Conservation (phyloP, 352 stramenopile genomes). For the Salisapilia sapeloensis region DNA sequence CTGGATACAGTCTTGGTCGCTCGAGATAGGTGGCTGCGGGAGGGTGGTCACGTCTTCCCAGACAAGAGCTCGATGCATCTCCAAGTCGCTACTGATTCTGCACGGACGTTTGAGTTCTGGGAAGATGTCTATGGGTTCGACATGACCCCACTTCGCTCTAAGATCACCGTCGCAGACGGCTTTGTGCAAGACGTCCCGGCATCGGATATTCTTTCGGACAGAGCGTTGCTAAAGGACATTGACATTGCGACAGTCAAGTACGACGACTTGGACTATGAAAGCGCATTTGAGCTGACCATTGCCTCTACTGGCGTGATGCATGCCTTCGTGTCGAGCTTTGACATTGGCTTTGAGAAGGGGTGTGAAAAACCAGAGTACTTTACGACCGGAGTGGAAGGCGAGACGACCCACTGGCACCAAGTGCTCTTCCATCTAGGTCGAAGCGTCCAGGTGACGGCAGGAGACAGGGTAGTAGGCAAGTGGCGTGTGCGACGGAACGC, state of each 20-base stretch:
- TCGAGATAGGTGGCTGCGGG: conserved; percentile 91
- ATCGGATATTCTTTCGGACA: conserved; percentile 79
- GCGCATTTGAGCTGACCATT: conserved; percentile 79
- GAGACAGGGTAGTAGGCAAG: conserved; percentile 71
- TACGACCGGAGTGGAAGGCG: conserved; percentile 79
- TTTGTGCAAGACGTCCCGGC: conserved; percentile 91
- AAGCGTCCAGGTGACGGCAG: conserved; percentile 48
- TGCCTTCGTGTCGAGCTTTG: conserved; percentile 94
- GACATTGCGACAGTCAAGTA: conserved; percentile 83
- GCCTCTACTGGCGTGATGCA: conserved; percentile 84
- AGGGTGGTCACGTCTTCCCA: conserved; percentile 90
- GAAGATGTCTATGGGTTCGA: conserved; percentile 97
- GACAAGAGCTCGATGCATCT: conserved; percentile 96
- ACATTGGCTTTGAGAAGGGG: conserved; percentile 91
- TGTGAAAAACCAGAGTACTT: conserved; percentile 91
- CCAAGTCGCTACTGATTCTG: conserved; percentile 51
- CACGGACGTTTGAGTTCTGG: conserved; percentile 84
- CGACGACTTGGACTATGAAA: conserved; percentile 90
- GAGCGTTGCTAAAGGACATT: conserved; percentile 71
- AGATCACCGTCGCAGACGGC: conserved; percentile 89
- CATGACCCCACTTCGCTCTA: conserved; percentile 92
- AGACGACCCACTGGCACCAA: conserved; percentile 98
- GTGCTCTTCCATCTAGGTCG: conserved; percentile 92
- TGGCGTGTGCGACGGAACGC: conserved; percentile 81
- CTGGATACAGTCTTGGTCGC: conserved; percentile 93